A percentile compares a stretch with the other conserved stretches of the same genome.
Conservation (phyloP, 257 asterid species). For the Petrea volubilis region DNA sequence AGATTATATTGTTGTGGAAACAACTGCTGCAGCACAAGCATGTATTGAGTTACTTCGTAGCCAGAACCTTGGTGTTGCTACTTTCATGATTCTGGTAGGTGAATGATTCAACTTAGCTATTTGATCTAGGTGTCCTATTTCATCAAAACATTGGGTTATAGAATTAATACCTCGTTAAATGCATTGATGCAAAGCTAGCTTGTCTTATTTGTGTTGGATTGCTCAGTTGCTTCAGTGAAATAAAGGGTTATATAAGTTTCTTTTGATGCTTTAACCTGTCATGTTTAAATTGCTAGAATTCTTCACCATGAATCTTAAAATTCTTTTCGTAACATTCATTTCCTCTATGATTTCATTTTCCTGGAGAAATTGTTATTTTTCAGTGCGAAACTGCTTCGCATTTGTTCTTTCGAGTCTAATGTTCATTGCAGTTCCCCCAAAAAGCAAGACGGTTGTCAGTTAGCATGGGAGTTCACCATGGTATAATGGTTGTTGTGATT, state of each 20-base stretch:
- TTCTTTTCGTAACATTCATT: background rate
- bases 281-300: background rate
- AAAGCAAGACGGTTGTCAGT: background rate
- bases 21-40: conserved; percentile 81
- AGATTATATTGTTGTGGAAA: conserved; percentile 93
- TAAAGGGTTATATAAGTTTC: background rate
- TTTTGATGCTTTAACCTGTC: background rate
- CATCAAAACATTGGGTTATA: background rate
- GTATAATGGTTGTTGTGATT: conserved; percentile 12
- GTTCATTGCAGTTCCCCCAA: background rate
- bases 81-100: conserved; percentile 93
- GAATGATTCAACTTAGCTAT: background rate
- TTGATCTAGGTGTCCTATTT: background rate
- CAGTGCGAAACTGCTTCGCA: background rate
- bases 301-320: background rate
- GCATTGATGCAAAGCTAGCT: background rate
- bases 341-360: background rate
- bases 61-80: conserved; percentile 88
- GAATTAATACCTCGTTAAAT: background rate
- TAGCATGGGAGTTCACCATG: no score
- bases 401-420: background rate
- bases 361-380: background rate
- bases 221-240: conserved; percentile 4
- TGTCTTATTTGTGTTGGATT: background rate
- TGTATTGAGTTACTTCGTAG: conserved; percentile 85